Evolutionary conservation across 2,329 filamentous ascomycete genomes (phyloP), one percentile per base, ranked within the genome.

Genomic region (Talaromyces piceae): DNA sequence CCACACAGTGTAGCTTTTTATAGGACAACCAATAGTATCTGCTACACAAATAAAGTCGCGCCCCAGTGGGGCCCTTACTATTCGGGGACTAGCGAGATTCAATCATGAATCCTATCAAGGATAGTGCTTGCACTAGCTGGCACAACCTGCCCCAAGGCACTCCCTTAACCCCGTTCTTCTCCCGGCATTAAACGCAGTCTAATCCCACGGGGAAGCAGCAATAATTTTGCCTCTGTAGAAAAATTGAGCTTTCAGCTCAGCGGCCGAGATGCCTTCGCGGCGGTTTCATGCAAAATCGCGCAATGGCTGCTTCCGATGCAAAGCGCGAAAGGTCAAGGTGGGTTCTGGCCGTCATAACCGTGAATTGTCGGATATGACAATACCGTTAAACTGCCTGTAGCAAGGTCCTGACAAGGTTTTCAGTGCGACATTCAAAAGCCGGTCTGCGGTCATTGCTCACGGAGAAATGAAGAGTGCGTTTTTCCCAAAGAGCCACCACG

Each of bases 401-500:
- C 5, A 18, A 11, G 16, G 13, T 18, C 20, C 33, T 48, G 23
- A 41, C 46, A 43, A 6, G 2, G 13, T 5, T 16, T 6, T 5
- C 37, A 53, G 51, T 53, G 51, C 20, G 51, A 53, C 23, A 39
- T 53, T 12, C 51, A 53, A 37, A 53, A 44, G 37, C 51, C 51
- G 4, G 27, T 46, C 22, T 53, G 51, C 30, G 31, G 51, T 4
- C 51, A 53, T 23, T 53, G 51, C 16, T 41, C 25, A 6, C 51
- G 51, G 30, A 49, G 51, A 33, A 45, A 43, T 6, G 51, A 53
- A 33, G 41, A 22, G 26, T 53, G 51, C 12, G 16, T 22, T 25
- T 49, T 49, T 22, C n/a, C 51, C 18, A 43, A 45, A 30, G 51
- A 41, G 20, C 39, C 41, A 12, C 16, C 46, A 16, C n/a, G 20